Evolutionary conservation across 2,329 filamentous ascomycete species (phyloP).

Genomic region (Coleophoma cylindrospora): DNA sequence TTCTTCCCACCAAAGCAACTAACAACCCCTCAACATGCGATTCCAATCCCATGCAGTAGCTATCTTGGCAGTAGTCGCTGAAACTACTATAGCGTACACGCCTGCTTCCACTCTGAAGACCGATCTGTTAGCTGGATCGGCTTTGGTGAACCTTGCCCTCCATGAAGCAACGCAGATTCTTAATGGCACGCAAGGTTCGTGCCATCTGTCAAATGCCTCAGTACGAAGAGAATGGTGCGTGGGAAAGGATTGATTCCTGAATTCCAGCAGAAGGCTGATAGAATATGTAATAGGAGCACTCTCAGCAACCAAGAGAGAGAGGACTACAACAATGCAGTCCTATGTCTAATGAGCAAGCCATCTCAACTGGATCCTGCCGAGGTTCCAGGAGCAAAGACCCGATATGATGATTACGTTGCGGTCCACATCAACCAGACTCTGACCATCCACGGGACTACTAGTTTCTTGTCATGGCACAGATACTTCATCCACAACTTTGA

Average conservation of each 20-base stretch:
- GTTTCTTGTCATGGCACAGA: conserved; percentile 37
- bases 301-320: conserved; percentile 11
- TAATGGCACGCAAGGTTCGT: neutral
- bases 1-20: neutral
- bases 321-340: conserved; percentile 30
- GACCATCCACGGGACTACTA: conserved; percentile 8
- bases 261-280: neutral
- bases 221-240: conserved; percentile 36
- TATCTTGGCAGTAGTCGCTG: neutral
- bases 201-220: conserved; percentile 1
- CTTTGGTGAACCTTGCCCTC: conserved; percentile 21
- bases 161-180: neutral
- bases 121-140: conserved; percentile 25
- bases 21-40: neutral
- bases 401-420: conserved; percentile 31
- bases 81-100: neutral
- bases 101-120: conserved; percentile 7
- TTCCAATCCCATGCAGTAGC: neutral
- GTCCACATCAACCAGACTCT: conserved; percentile 27
- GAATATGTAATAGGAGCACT: conserved; percentile 5
- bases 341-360: conserved; percentile 28
- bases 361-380: conserved; percentile 24
- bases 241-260: no score
- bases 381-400: conserved; percentile 27
- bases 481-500: conserved; percentile 35